Evolutionary conservation across 768 basidiomycete genomes (phyloP), one percentile per base, ranked within the genome.

Genomic region (Lactifluus volemus): DNA sequence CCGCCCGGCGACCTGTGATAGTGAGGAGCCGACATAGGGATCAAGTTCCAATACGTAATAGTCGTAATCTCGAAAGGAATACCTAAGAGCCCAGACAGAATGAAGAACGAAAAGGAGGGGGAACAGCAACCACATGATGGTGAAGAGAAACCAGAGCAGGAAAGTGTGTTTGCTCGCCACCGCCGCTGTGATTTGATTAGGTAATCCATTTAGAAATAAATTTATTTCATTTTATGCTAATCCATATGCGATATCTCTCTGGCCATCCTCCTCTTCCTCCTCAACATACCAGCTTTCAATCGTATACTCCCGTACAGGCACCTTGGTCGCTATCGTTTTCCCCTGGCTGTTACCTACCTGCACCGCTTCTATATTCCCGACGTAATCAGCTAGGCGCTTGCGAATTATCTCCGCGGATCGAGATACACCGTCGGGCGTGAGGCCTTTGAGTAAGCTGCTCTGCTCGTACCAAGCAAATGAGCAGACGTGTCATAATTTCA

Each of bases 31-130:
- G 9, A 74, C 71, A 49, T 69, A 67, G 49, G 88, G 82, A 66
- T 79, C 73, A 68, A 89, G 83, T 66, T 86, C 84, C 32, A 92
- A 68, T 55, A 86, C 81, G 76, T 95, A 98, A 76, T 99, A 98
- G 67, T 86, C 78, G 72, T 89, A 84, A 14, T 81, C 79, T 61
- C 77, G 69, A 66, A 91, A 86, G 44, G 73, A 75, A 30, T 80
- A 80, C 64, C 76, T 81, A 29, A 69, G 61, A 21, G 75, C 70
- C 44, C 76, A 75, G 57, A 70, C 60, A 50, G 65, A 67, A 25
- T 68, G 65, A 15, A 67, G 61, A 38, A 66, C 58, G 21, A 75
- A 66, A 41, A 73, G 25, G 32, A 73, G 62, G 53, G 67, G 39
- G 53, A 71, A 64, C 10, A 60, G 63, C 44, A 69, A 61, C 14